Evolutionary conservation across 495 filamentous ascomycete species (phyloP).

Genomic region (Hypoxylon subgilvum): DNA sequence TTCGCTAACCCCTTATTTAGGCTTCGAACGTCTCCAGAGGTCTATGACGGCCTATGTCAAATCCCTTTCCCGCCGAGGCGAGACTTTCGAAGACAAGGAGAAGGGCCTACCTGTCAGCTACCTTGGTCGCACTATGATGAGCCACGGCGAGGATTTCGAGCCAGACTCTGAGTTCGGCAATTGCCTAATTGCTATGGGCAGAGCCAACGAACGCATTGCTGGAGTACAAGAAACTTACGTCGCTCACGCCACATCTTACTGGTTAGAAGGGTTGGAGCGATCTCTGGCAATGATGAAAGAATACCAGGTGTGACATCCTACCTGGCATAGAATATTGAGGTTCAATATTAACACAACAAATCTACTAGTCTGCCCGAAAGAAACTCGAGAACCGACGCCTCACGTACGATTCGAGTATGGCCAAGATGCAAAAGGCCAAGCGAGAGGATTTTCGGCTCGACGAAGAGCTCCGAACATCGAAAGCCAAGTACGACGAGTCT

Average conservation of each 20-base stretch:
- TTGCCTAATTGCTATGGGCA: constrained; percentile 79
- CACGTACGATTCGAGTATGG: constrained; percentile 87
- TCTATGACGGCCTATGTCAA: constrained; percentile 91
- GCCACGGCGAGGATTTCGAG: constrained; percentile 94
- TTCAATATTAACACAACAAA: constrained; percentile 20
- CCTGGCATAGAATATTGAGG: neutral
- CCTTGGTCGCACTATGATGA: constrained; percentile 85
- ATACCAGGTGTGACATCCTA: constrained; percentile 68
- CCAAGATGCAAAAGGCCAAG: constrained; percentile 93
- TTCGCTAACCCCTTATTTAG: constrained; percentile 6
- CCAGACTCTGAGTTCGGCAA: constrained; percentile 90
- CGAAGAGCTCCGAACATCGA: constrained; percentile 89
- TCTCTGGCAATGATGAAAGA: constrained; percentile 96
- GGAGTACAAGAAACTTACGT: constrained; percentile 87
- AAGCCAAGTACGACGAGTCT: constrained; percentile 95
- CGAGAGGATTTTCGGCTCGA: constrained; percentile 91
- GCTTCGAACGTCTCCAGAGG: constrained; percentile 77
- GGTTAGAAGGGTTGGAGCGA: constrained; percentile 90
- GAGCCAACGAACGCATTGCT: constrained; percentile 85
- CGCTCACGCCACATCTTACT: constrained; percentile 78
- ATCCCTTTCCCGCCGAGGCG: constrained; percentile 83
- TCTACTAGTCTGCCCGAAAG: constrained; percentile 74
- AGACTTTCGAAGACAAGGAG: constrained; percentile 79
- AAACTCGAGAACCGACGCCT: constrained; percentile 92
- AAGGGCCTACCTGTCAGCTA: constrained; percentile 81